phyloP scores from a whole-genome alignment of 2,329 filamentous ascomycete genomes.

The Lasiodiplodia citricola region DNA sequence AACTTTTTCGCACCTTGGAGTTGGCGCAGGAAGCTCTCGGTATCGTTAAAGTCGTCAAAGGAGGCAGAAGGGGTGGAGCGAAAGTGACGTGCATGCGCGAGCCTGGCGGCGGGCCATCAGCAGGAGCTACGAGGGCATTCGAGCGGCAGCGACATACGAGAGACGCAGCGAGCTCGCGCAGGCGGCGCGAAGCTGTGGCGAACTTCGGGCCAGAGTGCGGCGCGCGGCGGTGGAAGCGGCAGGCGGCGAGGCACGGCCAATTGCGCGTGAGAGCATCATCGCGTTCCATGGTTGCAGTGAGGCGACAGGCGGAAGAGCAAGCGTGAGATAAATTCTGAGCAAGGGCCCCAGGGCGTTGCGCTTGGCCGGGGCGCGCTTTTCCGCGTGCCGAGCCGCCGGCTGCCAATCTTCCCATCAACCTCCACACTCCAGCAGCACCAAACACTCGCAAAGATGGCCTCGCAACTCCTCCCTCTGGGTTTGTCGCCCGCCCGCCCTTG shows the following conservation, averaged over 20 bases:
- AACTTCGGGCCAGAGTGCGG: neutral
- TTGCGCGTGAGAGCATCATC: neutral
- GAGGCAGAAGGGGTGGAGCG: neutral
- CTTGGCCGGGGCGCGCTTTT: neutral
- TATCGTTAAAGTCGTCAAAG: neutral
- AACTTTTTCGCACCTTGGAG: neutral
- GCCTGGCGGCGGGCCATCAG: neutral
- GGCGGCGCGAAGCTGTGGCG: neutral
- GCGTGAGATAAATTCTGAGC: too few relatives aligned
- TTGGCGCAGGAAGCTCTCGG: neutral
- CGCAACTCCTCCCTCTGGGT: slow-evolving; percentile 45
- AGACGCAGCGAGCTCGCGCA: too few relatives aligned
- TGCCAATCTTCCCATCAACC: neutral
- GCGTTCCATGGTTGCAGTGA: neutral
- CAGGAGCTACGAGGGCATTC: neutral
- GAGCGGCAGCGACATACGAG: neutral
- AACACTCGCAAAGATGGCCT: slow-evolving; percentile 31
- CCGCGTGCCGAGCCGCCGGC: slow-evolving; percentile 13
- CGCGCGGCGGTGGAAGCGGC: neutral
- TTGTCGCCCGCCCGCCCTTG: neutral
- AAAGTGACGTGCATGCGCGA: neutral
- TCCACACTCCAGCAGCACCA: neutral
- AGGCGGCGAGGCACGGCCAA: neutral
- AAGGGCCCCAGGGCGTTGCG: too few relatives aligned
- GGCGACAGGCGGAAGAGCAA: neutral